These are phyloP conservation scores for Capronia epimyces DNA, from an alignment of 2,329 filamentous ascomycete species.

Conservation along the genomic window DNA sequence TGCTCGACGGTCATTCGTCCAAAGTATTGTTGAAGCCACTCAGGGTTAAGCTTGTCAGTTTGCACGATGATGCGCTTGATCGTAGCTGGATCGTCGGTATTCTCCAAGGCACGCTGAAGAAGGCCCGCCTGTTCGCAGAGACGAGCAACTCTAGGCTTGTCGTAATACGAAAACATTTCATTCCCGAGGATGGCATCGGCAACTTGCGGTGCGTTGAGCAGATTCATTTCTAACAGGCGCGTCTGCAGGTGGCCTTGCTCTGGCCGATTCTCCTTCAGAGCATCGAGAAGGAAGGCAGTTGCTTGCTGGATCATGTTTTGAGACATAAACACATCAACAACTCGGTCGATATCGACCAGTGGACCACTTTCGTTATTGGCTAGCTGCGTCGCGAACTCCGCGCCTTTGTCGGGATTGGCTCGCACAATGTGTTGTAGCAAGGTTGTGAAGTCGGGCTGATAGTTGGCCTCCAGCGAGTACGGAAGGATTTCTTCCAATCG, in stretches of 20 bases:
- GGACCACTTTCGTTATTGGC: slow-evolving; percentile 84
- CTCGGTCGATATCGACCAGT: slow-evolving; percentile 84
- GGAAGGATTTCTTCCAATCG: slow-evolving; percentile 96
- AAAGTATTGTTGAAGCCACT: slow-evolving; percentile 91
- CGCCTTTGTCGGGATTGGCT: slow-evolving; percentile 85
- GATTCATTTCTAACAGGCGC: slow-evolving; percentile 93
- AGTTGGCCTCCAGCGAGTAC: slow-evolving; percentile 77
- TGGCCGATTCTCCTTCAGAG: slow-evolving; percentile 86
- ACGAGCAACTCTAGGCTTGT: slow-evolving; percentile 79
- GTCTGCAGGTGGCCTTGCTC: slow-evolving; percentile 94
- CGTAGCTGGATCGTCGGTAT: slow-evolving; percentile 82
- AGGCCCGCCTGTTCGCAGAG: slow-evolving; percentile 92
- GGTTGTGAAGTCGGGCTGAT: slow-evolving; percentile 91
- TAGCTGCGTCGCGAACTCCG: slow-evolving; percentile 88
- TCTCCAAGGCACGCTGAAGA: slow-evolving; percentile 79
- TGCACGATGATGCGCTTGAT: slow-evolving; percentile 87
- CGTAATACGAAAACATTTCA: slow-evolving; percentile 97
- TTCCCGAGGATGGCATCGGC: slow-evolving; percentile 97
- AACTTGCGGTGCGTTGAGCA: slow-evolving; percentile 92
- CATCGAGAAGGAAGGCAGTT: slow-evolving; percentile 95
- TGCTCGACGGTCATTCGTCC: slow-evolving; percentile 93
- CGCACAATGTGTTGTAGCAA: slow-evolving; percentile 89
- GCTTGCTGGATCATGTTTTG: slow-evolving; percentile 97
- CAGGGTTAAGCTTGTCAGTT: slow-evolving; percentile 77
- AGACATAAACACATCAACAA: slow-evolving; percentile 96